Evolutionary conservation across 176 grass and related monocot species (phyloP), one percentile per base, ranked within the genome.

Genomic region (Cocos nucifera): DNA sequence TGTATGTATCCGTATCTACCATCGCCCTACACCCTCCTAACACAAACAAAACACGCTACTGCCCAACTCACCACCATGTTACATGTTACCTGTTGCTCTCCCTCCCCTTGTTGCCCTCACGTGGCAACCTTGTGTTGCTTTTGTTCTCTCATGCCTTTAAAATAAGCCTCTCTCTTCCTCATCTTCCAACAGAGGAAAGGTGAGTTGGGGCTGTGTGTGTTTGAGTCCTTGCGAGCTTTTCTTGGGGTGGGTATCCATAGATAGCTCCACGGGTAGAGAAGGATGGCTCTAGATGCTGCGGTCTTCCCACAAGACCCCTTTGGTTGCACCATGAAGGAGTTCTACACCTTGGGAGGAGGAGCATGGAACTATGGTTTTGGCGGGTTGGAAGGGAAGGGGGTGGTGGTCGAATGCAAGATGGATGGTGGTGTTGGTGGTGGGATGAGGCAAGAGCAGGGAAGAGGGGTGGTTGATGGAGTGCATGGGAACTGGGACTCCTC

Each of bases 271-370:
- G 19, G n/a, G 59, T 20, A 60, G 17, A 7, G 22, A 70, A 50
- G 24, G 50, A 95, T 95, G 86, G 86, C 86, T 7, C 72, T 95
- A 65, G 86, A 95, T 59, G 82, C 90, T 22, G 74, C 76, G 53
- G 85, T 86, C 66, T 95, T 78, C 71, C 73, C 85, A 12, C 73
- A 69, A 35, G 79, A 73, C 24, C 58, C 76, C 56, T 77, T 81
- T 26, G 79, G 80, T 17, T 49, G 59, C 69, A 52, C 23, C 69
- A 61, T 61, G 69, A 71, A 58, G 49, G 69, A 71, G 44, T 20
- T 71, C 22, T 59, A 57, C 49, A 10, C 61, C 66, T 76, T 70
- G 71, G 72, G 70, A 64, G 66, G 62, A 21, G 72, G 70, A 67
- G 65, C 44, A 55, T 66, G 65, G 69, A 27, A 28, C 39, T 60